Evolutionary conservation across 2,329 filamentous ascomycete genomes (phyloP).

Genomic region (Penicillium sp.): DNA sequence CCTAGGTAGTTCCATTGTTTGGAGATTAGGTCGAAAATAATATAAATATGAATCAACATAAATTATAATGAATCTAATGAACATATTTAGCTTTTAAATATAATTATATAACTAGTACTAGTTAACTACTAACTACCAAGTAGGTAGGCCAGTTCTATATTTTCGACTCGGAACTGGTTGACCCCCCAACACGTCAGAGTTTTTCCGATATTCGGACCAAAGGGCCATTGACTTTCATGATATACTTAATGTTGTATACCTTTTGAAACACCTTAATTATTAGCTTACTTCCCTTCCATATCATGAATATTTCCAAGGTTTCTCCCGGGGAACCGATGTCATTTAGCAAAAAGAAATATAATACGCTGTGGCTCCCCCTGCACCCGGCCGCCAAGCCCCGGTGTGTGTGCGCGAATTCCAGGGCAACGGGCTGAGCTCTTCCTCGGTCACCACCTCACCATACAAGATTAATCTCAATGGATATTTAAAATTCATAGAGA

Average conservation of each 20-base stretch:
- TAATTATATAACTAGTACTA: neutral
- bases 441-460: slow-evolving; percentile 9
- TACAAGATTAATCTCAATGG: slow-evolving; percentile 1
- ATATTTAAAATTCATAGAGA: neutral
- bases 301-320: neutral
- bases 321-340: neutral
- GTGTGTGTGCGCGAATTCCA: slow-evolving; percentile 24
- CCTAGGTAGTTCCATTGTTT: neutral
- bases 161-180: slow-evolving; percentile 2
- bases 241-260: neutral
- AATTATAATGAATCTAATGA: neutral
- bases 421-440: slow-evolving; percentile 15
- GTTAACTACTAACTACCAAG: no score
- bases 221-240: slow-evolving; percentile 4
- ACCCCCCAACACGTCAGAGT: slow-evolving; percentile 26
- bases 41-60: neutral
- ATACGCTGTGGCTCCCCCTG: slow-evolving; percentile 17
- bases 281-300: neutral
- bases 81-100: neutral
- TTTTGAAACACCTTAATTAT: neutral
- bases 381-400: slow-evolving; percentile 26
- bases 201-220: slow-evolving; percentile 19
- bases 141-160: neutral
- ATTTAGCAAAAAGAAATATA: neutral
- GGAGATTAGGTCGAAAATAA: neutral